Evolutionary conservation across 164 flowering plant species (phyloP).

Genomic region (Stephania japonica): DNA sequence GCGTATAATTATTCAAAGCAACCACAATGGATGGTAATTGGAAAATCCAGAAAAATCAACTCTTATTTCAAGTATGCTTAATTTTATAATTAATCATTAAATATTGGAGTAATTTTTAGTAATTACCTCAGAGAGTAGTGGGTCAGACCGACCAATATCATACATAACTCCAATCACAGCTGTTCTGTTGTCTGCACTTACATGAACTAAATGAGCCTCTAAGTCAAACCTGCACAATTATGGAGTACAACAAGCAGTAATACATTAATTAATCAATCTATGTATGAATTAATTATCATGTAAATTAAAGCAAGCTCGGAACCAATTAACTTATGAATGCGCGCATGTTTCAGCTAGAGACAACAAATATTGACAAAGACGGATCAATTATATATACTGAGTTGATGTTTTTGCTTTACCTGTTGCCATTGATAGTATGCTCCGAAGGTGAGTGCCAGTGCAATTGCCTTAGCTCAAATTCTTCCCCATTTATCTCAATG

Average conservation of each 20-base stretch:
- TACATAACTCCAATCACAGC: conserved; percentile 49
- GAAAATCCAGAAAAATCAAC: too few relatives aligned
- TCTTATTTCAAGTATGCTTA: too few relatives aligned
- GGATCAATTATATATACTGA: background rate
- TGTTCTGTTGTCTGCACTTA: conserved; percentile 23
- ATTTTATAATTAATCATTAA: too few relatives aligned
- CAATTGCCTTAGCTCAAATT: conserved; percentile 34
- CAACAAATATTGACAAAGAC: too few relatives aligned
- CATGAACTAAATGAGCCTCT: conserved; percentile 61
- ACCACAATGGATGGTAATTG: too few relatives aligned
- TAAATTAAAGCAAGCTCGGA: background rate
- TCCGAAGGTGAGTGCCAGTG: conserved; percentile 78
- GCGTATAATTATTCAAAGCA: too few relatives aligned
- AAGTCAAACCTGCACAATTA: conserved; percentile 33
- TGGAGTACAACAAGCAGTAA: background rate
- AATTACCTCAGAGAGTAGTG: conserved; percentile 49
- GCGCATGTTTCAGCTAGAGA: background rate
- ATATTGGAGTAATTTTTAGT: too few relatives aligned
- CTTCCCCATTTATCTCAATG: conserved; percentile 29
- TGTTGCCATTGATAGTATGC: conserved; percentile 50
- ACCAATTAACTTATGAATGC: background rate
- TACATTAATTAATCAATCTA: background rate
- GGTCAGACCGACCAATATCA: conserved; percentile 39
- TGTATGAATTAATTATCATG: too few relatives aligned
- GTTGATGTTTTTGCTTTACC: conserved; percentile 13